These are phyloP conservation scores for Yamagishiella unicocca DNA, from an alignment of 139 green algal species.

Conservation along the genomic window DNA sequence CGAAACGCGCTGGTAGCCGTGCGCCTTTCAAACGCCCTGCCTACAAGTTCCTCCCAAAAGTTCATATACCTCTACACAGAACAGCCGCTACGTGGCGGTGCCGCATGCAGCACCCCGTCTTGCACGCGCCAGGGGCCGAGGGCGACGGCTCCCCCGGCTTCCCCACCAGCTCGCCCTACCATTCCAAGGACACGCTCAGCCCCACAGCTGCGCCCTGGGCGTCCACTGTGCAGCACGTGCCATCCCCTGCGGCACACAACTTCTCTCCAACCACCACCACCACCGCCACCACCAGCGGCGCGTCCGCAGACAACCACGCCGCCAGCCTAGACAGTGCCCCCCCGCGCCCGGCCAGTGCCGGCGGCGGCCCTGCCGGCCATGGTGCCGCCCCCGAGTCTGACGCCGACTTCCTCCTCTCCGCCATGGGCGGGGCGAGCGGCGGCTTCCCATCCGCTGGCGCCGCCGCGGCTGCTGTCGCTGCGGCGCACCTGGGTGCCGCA, in stretches of 20 bases:
- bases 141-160: conserved; percentile 33
- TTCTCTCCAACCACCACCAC: background rate
- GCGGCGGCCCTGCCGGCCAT: background rate
- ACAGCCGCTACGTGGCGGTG: no score
- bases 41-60: no score
- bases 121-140: background rate
- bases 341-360: background rate
- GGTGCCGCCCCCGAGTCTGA: background rate
- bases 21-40: no score
- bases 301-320: background rate
- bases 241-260: background rate
- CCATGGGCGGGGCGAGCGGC: conserved; percentile 25
- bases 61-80: no score
- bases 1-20: no score
- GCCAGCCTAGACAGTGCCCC: background rate
- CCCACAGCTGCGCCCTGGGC: conserved; percentile 44
- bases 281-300: background rate
- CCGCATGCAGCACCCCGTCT: conserved; percentile 12
- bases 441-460: background rate
- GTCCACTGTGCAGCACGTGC: background rate
- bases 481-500: background rate
- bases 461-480: conserved; percentile 14
- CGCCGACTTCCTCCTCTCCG: background rate
- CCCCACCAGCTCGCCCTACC: conserved; percentile 40
- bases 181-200: conserved; percentile 43